These are phyloP conservation scores for Tulasnella sp. DNA, from an alignment of 768 basidiomycete species.

Conservation along the genomic window DNA sequence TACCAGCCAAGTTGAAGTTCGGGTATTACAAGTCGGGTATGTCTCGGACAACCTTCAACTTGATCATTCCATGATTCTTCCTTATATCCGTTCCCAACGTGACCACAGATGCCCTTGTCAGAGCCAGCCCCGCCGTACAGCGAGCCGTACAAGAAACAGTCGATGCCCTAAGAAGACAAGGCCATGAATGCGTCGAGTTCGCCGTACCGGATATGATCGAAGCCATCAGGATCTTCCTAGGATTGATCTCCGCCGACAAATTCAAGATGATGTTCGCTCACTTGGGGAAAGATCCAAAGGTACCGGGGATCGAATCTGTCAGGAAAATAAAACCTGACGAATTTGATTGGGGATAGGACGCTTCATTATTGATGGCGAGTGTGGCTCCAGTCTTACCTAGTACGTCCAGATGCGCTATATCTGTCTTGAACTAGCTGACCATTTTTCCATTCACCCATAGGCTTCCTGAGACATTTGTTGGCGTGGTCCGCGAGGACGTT, in stretches of 20 bases:
- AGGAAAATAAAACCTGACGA: constrained; percentile 16
- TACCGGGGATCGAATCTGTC: constrained; percentile 25
- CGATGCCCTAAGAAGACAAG: constrained; percentile 48
- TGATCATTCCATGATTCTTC: not conserved
- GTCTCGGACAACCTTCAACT: not conserved
- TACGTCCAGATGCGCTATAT: not conserved
- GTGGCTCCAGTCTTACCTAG: constrained; percentile 27
- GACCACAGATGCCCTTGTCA: constrained; percentile 42
- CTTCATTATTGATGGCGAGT: constrained; percentile 27
- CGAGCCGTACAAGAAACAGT: constrained; percentile 69
- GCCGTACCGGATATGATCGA: constrained; percentile 37
- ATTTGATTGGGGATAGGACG: constrained; percentile 24
- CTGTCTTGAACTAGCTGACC: not conserved
- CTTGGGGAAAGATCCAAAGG: constrained; percentile 57
- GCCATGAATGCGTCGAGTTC: constrained; percentile 75
- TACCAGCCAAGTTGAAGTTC: constrained; percentile 53
- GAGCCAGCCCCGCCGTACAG: constrained; percentile 58
- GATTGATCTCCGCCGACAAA: constrained; percentile 58
- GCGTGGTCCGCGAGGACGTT: constrained; percentile 11
- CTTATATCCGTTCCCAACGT: not conserved
- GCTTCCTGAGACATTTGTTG: not conserved
- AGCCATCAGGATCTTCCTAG: constrained; percentile 51
- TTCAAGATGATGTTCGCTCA: constrained; percentile 58
- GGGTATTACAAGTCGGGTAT: constrained; percentile 51
- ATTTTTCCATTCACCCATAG: not conserved